Evolutionary conservation across 129 eudicot species (phyloP).

Genomic region (Erigeron canadensis): DNA sequence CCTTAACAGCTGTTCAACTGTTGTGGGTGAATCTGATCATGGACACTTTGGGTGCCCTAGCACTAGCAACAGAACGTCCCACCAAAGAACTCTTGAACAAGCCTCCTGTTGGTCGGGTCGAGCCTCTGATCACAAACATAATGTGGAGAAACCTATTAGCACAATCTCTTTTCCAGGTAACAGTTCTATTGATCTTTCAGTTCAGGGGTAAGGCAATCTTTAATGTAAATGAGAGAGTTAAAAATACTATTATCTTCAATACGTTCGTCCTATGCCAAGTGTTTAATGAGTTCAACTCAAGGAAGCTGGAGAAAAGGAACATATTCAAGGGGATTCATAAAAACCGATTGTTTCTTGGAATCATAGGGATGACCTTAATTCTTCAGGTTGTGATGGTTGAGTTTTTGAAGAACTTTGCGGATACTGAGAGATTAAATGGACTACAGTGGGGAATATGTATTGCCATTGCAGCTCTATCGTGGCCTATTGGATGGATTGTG

Average conservation of each 20-base stretch:
- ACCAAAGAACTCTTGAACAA: constrained; percentile 65
- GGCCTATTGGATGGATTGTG: not conserved
- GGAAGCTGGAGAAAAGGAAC: not conserved
- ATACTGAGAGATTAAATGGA: not conserved
- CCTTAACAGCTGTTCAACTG: constrained; percentile 76
- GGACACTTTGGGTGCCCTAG: constrained; percentile 92
- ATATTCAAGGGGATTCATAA: not conserved
- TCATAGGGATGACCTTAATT: not conserved
- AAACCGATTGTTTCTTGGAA: not conserved
- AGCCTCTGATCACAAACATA: constrained; percentile 75
- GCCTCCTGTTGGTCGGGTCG: constrained; percentile 77
- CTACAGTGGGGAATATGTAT: not conserved
- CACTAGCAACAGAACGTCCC: constrained; percentile 82
- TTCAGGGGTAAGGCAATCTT: constrained; percentile 62
- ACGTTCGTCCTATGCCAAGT: constrained; percentile 86
- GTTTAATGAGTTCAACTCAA: constrained; percentile 51
- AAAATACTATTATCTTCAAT: constrained; percentile 70
- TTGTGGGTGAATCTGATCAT: constrained; percentile 85
- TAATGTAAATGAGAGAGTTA: constrained; percentile 49
- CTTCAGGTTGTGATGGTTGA: not conserved
- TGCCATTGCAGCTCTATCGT: not conserved
- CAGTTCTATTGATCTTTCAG: constrained; percentile 56
- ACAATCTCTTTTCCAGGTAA: constrained; percentile 68
- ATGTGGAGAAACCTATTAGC: constrained; percentile 91
- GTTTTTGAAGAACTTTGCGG: not conserved